Base-by-base conservation (phyloP, 2,329 filamentous ascomycete species). In the Intubia oerlemansii region DNA sequence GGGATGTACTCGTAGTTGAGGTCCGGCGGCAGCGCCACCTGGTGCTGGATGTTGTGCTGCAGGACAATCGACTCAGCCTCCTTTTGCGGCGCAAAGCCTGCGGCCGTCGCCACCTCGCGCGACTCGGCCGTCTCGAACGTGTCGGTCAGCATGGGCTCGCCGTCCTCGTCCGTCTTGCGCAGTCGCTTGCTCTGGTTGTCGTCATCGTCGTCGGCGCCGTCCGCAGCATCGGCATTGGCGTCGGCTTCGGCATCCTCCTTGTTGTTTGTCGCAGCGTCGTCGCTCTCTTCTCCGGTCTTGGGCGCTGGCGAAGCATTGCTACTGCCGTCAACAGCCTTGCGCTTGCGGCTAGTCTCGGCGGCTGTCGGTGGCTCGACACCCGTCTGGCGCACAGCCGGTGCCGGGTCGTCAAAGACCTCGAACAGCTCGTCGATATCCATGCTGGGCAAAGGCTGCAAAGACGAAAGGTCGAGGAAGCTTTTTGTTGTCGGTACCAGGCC, bases 11-110 rank as follows among this genome's bases (percentile, higher is more conserved):
- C 76, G 56, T 91, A 91, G 53, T 90, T 80, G 31, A 90, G 78
- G 47, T 91, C 80, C 8, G 85, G 84, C 3, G 88, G 88, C 13
- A 98, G 61, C 10, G 88, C 80, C 41, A 95, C 88, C 53, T 98
- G 85, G 59, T 98, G 88, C 52, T 91, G 84, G 42, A 98, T 91
- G 56, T 98, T 92, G 56, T 98, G 90, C 26, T 81, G 85, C 29
- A 98, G 54, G 14, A 91, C 74, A 17, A 98, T 68, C 5, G 75
- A 68, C 26, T 69, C 59, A 17, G 62, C 57, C 30, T 82, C 76
- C 38, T 68, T 48, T 50, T 59, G 35, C 62, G 69, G 35, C 11
- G 63, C 56, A 31, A 71, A 60, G 7, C 79, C 82, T 18, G 73
- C 69, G 5, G 80, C 75, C 16, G 74, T 76, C 14, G 77, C 80